Evolutionary conservation across 768 basidiomycete species (phyloP), one percentile per base, ranked within the genome.

Genomic region (Termitomyces sp.): DNA sequence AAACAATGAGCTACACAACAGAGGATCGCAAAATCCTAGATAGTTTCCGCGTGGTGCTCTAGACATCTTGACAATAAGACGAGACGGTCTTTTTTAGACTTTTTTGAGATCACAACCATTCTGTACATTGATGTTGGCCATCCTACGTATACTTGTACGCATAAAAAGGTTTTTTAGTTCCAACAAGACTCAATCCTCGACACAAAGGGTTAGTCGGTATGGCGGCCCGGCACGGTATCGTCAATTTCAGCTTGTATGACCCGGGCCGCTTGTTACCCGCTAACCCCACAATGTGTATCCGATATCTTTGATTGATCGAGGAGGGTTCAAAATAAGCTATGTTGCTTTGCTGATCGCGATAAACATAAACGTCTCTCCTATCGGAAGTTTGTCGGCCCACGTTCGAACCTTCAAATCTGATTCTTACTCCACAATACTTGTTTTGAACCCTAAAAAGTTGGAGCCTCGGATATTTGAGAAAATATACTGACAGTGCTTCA

Each of bases 21-120:
- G 85, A 86, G 66, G 85, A 86, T 67, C 79, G 77, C 56, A 76
- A 83, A 54, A 81, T 76, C n/a, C 66, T 86, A 54, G 77, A 76
- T 60, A 79, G 80, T 46, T 79, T 86, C 65, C 79, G 79, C 45
- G 76, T 85, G 45, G 75, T 77, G 26, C 67, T 84, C 52, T 85
- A 69, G 51, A 55, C n/a, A n/a, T 30, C 3, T 32, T 33, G 48
- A 50, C 13, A n/a, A 51, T 40, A 30, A 54, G 54, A 54, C 35
- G 38, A 38, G 50, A 58, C 11, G 30, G 45, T 40, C 36, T 20
- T 28, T 26, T 38, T 18, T 52, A 55, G 36, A 57, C 48, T 54
- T n/a, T 57, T 50, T 14, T 53, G 4, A 22, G 13, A 8, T 22
- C 49, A 24, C 33, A 24, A 24, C 7, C 3, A 33, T 14, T 35